phyloP scores from a whole-genome alignment of 331 rosid genomes.

The Quercus lobata region DNA sequence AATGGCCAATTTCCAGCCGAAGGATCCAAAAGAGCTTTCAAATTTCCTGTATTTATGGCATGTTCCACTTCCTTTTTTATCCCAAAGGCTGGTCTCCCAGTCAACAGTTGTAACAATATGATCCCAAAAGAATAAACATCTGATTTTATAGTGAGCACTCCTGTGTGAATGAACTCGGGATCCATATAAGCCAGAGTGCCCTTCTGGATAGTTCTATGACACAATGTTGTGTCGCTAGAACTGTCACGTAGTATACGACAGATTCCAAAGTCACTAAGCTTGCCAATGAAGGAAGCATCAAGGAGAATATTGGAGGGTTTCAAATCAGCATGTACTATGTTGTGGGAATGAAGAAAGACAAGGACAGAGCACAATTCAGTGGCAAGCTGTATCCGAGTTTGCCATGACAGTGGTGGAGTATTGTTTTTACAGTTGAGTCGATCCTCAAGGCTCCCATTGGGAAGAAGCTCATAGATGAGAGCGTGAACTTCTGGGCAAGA shows the following conservation, averaged over 20 bases:
- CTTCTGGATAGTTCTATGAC: slow-evolving; percentile 57
- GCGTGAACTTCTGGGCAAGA: slow-evolving; percentile 62
- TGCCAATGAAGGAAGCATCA: slow-evolving; percentile 59
- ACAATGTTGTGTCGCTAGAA: slow-evolving; percentile 32
- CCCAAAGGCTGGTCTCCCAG: slow-evolving; percentile 69
- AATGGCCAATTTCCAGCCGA: slow-evolving; percentile 88
- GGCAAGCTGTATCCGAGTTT: slow-evolving; percentile 64
- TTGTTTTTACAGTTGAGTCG: slow-evolving; percentile 61
- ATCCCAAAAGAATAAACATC: slow-evolving; percentile 93
- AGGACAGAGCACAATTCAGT: slow-evolving; percentile 78
- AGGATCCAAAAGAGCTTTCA: slow-evolving; percentile 63
- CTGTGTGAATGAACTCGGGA: slow-evolving; percentile 68
- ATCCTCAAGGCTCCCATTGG: slow-evolving; percentile 92
- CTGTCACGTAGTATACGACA: slow-evolving; percentile 43
- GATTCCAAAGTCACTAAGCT: slow-evolving; percentile 90
- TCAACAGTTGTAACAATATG: slow-evolving; percentile 52
- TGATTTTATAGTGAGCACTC: slow-evolving; percentile 71
- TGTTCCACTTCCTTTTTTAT: slow-evolving; percentile 51
- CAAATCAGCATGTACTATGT: slow-evolving; percentile 79
- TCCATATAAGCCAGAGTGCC: slow-evolving; percentile 78
- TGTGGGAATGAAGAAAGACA: slow-evolving; percentile 70
- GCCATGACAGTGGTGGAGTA: slow-evolving; percentile 73
- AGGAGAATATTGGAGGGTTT: slow-evolving; percentile 83
- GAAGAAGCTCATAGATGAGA: slow-evolving; percentile 73
- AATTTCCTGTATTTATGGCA: slow-evolving; percentile 45